Evolutionary conservation across 768 basidiomycete genomes (phyloP), one percentile per base, ranked within the genome.

Genomic region (Goffeauzyma gilvescens): DNA sequence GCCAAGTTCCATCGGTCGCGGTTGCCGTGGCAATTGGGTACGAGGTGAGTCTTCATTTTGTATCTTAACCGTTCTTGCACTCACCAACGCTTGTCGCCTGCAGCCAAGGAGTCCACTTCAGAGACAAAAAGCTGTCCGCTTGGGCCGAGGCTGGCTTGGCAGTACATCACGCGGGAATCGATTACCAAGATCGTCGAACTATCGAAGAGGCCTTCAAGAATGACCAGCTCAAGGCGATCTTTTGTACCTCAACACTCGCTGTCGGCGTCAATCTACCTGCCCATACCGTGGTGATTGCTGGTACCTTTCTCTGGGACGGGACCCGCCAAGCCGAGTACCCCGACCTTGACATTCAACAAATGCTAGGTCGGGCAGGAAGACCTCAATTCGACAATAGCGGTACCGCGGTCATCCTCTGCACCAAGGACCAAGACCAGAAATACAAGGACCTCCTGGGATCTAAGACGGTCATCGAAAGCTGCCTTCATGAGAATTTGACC

Each of bases 191-290:
- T 55, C 73, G 87, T 28, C 71, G 71, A 38, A 56, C 69, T 0
- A 76, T 76, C 14, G 90, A 98, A 60, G 70, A 75, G 10, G 65
- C 81, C 8, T 98, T 76, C 55, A 50, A 78, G 25, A 71, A 70
- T 38, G 77, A 75, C 47, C 52, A 64, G 1, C 62, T 93, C 21
- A 72, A 72, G 23, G 66, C 87, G 24, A 66, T 95, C 2, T 70
- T 86, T 18, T 76, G 80, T 6, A 95, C 83, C 18, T 93, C 84
- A 13, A 96, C 90, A 12, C 69, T 98, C 20, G 89, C 93, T 0
- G 86, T 95, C 28, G 90, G 93, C 1, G 85, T 96, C 25, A 96
- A 98, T 58, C 69, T 96, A 41, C 93, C 90, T 35, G 87, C 89
- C 1, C 83, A 90, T 54, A 81, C 81, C 50, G 90, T 90, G 37